phyloP scores from a whole-genome alignment of 192 early-diverging fungal species.

The Backusella macrospora region DNA sequence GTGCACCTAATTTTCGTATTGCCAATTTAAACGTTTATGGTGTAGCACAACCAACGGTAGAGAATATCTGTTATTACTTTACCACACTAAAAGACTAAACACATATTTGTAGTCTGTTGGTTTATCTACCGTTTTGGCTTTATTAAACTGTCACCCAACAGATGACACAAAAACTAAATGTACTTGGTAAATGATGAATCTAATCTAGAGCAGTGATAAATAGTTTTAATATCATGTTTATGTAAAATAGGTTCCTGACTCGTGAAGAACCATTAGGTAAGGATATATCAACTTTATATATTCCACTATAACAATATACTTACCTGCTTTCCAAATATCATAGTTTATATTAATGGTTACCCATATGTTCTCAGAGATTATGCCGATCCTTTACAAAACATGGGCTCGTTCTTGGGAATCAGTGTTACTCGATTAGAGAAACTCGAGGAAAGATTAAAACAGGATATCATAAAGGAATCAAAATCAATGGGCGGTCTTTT shows the following conservation, averaged over 20 bases:
- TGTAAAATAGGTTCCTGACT: conserved; percentile 39
- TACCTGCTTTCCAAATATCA: not conserved
- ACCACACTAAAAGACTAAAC: not conserved
- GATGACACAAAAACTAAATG: conserved; percentile 23
- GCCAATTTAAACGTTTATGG: conserved; percentile 62
- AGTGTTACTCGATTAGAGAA: conserved; percentile 55
- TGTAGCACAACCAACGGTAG: conserved; percentile 63
- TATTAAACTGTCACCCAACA: conserved; percentile 56
- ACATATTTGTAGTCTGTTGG: conserved; percentile 40
- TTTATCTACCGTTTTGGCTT: conserved; percentile 55
- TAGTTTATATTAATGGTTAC: conserved; percentile 60
- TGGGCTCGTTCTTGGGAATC: conserved; percentile 51
- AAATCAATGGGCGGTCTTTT: conserved; percentile 49
- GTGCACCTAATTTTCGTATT: conserved; percentile 68
- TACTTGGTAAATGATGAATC: conserved; percentile 30
- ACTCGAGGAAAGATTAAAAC: conserved; percentile 61
- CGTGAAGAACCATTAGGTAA: conserved; percentile 46
- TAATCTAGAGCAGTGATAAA: not conserved
- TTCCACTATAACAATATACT: not conserved
- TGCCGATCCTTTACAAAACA: conserved; percentile 56
- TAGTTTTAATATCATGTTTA: conserved; percentile 9
- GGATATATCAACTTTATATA: not conserved
- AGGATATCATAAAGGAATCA: conserved; percentile 57
- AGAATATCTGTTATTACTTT: not conserved
- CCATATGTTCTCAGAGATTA: conserved; percentile 65